Evolutionary conservation across 2,329 filamentous ascomycete genomes (phyloP).

Genomic region (Fusarium haematococcum): DNA sequence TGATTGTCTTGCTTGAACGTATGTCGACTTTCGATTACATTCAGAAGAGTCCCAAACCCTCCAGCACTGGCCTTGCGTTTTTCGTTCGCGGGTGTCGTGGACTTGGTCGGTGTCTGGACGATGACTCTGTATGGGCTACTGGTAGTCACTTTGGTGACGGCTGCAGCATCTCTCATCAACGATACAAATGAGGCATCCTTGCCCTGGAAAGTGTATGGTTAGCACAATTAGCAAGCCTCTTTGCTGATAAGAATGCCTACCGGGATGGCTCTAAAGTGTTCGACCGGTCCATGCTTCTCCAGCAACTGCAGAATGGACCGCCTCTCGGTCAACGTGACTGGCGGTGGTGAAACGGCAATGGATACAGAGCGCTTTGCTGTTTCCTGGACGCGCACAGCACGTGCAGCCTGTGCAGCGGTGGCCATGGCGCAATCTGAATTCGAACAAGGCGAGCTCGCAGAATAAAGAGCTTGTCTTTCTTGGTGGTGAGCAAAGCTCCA

Average conservation of each 20-base stretch:
- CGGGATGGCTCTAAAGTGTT: constrained; percentile 60
- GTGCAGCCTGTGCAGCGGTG: constrained; percentile 5
- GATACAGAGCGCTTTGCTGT: constrained; percentile 57
- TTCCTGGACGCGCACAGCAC: constrained; percentile 8
- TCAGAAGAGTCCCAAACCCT: not conserved
- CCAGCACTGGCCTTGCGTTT: not conserved
- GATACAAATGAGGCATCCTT: constrained; percentile 63
- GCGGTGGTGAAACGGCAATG: constrained; percentile 63
- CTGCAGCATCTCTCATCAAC: constrained; percentile 56
- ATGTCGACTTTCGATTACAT: not conserved
- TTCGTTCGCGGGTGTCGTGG: constrained; percentile 9
- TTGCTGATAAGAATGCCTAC: constrained; percentile 16
- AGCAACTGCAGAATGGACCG: constrained; percentile 66
- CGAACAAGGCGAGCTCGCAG: not conserved
- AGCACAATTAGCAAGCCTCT: not conserved
- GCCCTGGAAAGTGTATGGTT: constrained; percentile 49
- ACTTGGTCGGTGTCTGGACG: constrained; percentile 46
- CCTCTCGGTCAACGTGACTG: constrained; percentile 65
- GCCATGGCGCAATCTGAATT: not conserved
- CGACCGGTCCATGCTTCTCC: constrained; percentile 61
- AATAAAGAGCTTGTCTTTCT: not conserved
- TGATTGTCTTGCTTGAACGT: not conserved
- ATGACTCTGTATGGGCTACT: constrained; percentile 62
- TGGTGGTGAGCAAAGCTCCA: not conserved
- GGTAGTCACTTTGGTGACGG: constrained; percentile 54